Evolutionary conservation across 148 eudicot genomes (phyloP).

Genomic region (Vaccinium darrowii): DNA sequence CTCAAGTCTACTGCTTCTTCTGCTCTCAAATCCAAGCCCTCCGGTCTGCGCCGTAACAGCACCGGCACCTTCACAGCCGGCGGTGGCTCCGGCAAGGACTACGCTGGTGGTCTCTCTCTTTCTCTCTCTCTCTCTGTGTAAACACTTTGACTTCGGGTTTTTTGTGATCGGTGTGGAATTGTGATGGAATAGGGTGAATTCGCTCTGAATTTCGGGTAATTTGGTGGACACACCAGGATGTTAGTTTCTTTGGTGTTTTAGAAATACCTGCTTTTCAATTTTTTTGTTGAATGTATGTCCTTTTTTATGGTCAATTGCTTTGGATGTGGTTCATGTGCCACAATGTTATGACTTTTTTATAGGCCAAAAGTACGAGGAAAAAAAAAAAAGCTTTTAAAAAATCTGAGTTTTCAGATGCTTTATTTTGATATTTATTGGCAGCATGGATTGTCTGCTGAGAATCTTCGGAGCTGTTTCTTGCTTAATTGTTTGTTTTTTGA

Average conservation of each 20-base stretch:
- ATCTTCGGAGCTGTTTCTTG: neutral
- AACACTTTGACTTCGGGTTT: neutral
- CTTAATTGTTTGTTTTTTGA: neutral
- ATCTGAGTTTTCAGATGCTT: neutral
- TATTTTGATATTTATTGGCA: neutral
- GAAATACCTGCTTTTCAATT: no score
- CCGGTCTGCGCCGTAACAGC: slow-evolving; percentile 53
- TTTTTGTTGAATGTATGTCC: neutral
- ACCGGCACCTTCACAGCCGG: slow-evolving; percentile 34
- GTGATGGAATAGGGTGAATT: neutral
- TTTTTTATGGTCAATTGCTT: neutral
- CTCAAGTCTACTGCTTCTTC: slow-evolving; percentile 40
- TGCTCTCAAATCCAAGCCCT: slow-evolving; percentile 57
- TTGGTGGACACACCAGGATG: neutral
- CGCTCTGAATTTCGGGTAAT: neutral
- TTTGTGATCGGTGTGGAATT: neutral
- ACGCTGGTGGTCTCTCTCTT: slow-evolving; percentile 36
- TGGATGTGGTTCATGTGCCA: neutral
- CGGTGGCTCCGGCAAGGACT: slow-evolving; percentile 29
- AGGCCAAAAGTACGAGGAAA: neutral
- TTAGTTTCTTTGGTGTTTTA: neutral
- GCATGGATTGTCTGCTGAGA: neutral
- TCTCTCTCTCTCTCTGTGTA: slow-evolving; percentile 13
- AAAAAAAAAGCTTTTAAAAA: neutral
- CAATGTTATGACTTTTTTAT: neutral